These are phyloP conservation scores for Murraya paniculata DNA, from an alignment of 345 rosid genomes.

Conservation along the genomic window DNA sequence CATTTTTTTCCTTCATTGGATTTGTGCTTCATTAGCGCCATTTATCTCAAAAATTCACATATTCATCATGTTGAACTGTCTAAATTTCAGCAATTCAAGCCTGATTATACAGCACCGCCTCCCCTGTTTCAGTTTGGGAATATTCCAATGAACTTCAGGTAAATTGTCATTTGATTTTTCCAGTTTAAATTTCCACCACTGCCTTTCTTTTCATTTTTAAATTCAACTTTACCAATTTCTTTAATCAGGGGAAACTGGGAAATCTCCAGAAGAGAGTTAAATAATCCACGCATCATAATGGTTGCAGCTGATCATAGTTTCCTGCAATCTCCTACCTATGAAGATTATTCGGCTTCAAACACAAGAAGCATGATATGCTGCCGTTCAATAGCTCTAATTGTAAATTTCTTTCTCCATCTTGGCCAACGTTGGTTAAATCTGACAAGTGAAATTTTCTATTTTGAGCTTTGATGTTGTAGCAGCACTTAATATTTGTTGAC, in stretches of 20 bases:
- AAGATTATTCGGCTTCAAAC: conserved; percentile 51
- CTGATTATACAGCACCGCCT: conserved; percentile 84
- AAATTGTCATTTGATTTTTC: background rate
- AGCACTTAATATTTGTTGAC: background rate
- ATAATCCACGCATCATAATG: conserved; percentile 54
- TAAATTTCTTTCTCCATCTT: conserved; percentile 26
- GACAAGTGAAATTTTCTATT: background rate
- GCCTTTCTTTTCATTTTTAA: background rate
- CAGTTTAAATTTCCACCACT: background rate
- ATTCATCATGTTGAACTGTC: background rate
- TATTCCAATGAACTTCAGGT: conserved; percentile 81
- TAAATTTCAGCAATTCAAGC: conserved; percentile 66
- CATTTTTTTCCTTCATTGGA: background rate
- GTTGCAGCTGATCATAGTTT: conserved; percentile 62
- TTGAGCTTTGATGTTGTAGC: background rate
- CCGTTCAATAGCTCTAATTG: conserved; percentile 61
- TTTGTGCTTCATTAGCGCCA: background rate
- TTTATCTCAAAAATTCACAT: background rate
- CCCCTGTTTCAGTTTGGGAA: conserved; percentile 68
- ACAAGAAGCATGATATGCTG: conserved; percentile 55
- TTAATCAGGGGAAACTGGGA: conserved; percentile 73
- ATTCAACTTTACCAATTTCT: background rate
- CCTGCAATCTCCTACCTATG: conserved; percentile 30
- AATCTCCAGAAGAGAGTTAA: conserved; percentile 49
- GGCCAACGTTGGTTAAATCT: background rate